Percentiles rank a stretch among this genome's conserved stretches.
Evolutionary conservation across 2,329 filamentous ascomycete genomes (phyloP).

Genomic region (Microascus cirrosus): DNA sequence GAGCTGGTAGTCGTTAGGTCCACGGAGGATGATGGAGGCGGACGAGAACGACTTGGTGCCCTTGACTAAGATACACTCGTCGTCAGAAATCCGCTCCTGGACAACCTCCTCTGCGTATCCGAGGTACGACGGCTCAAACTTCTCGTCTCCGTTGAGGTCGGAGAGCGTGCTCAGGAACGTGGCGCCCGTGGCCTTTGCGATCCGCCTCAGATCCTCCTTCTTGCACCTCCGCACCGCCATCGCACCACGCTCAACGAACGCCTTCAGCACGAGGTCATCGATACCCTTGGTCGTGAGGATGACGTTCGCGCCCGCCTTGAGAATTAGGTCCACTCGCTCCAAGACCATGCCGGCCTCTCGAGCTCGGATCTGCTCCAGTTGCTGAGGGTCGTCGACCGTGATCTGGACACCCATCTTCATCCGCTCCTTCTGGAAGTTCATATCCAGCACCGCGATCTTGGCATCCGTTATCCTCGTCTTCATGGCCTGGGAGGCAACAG

Average conservation of each 20-base stretch:
- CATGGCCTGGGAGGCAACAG: slow-evolving; percentile 97
- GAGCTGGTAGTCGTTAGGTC: slow-evolving; percentile 89
- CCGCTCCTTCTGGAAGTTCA: slow-evolving; percentile 97
- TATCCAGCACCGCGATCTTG: slow-evolving; percentile 93
- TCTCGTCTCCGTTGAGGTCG: slow-evolving; percentile 94
- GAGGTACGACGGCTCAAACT: slow-evolving; percentile 81
- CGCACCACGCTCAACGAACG: slow-evolving; percentile 86
- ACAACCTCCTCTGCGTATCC: slow-evolving; percentile 89
- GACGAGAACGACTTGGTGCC: slow-evolving; percentile 91
- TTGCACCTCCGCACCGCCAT: slow-evolving; percentile 96
- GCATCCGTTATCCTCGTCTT: slow-evolving; percentile 83
- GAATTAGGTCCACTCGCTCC: slow-evolving; percentile 91
- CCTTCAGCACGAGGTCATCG: slow-evolving; percentile 88
- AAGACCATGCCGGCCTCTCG: slow-evolving; percentile 88
- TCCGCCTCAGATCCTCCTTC: slow-evolving; percentile 93
- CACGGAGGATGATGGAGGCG: slow-evolving; percentile 90
- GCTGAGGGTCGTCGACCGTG: slow-evolving; percentile 92
- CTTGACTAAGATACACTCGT: slow-evolving; percentile 95
- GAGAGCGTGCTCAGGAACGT: slow-evolving; percentile 88
- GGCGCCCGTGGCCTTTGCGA: slow-evolving; percentile 90
- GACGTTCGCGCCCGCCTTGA: slow-evolving; percentile 95
- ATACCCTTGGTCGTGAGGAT: slow-evolving; percentile 97
- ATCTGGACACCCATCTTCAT: slow-evolving; percentile 99
- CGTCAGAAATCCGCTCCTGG: slow-evolving; percentile 98
- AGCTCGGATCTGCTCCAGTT: slow-evolving; percentile 92